Evolutionary conservation across 805 yeast genomes (phyloP).

Genomic region (Sugiyamaella qingdaonensis): DNA sequence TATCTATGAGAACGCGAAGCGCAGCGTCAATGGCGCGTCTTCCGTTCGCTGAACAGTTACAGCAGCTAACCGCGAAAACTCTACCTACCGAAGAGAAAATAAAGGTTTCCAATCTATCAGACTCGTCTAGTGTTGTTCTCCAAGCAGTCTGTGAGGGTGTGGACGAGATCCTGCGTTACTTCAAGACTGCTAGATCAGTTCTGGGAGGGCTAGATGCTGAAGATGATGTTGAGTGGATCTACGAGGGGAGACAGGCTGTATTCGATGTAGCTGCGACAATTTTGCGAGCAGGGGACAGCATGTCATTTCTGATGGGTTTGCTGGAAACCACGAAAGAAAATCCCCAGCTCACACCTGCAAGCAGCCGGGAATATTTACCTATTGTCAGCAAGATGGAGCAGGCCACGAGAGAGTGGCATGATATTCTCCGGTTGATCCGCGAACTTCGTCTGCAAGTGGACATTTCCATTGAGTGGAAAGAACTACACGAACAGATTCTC

Average conservation of each 20-base stretch:
- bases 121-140: background rate
- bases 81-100: conserved; percentile 7
- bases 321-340: conserved; percentile 17
- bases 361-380: conserved; percentile 6
- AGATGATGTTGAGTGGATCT: conserved; percentile 26
- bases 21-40: conserved; percentile 9
- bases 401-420: conserved; percentile 21
- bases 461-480: conserved; percentile 28
- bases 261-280: conserved; percentile 18
- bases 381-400: conserved; percentile 21
- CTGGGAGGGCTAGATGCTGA: conserved; percentile 19
- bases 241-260: conserved; percentile 23
- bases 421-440: conserved; percentile 15
- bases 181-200: conserved; percentile 16
- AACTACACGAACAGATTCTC: conserved; percentile 24
- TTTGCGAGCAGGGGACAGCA: conserved; percentile 20
- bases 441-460: conserved; percentile 20
- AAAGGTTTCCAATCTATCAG: background rate
- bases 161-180: conserved; percentile 17
- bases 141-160: conserved; percentile 2
- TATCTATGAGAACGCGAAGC: background rate
- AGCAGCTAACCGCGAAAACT: conserved; percentile 4
- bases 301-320: conserved; percentile 20
- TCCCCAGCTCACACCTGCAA: conserved; percentile 1
- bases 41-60: conserved; percentile 17